Percentiles rank a stretch among this genome's conserved stretches.
Conservation (phyloP, 2,329 filamentous ascomycete species). For the Corinectria fuckeliana region DNA sequence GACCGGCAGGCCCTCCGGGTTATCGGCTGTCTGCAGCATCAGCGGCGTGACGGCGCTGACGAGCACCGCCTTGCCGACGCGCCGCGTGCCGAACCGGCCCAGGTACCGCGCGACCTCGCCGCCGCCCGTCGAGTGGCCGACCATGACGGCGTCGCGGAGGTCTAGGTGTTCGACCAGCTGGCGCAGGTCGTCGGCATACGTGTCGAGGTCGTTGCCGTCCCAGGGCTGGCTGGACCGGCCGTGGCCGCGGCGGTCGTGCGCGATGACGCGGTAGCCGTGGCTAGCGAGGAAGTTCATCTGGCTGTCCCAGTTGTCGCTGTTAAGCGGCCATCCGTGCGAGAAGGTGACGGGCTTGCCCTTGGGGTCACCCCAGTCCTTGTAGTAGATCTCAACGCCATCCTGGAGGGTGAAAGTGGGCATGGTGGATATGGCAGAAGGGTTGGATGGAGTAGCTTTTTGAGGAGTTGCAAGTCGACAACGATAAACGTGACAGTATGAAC, state of each 20-base stretch:
- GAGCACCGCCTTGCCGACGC: constrained; percentile 48
- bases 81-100: constrained; percentile 44
- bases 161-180: constrained; percentile 39
- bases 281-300: constrained; percentile 39
- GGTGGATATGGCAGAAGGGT: neutral
- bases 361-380: constrained; percentile 51
- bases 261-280: constrained; percentile 42
- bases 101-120: constrained; percentile 46
- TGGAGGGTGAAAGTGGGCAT: constrained; percentile 46
- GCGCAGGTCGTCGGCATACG: constrained; percentile 40
- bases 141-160: constrained; percentile 49
- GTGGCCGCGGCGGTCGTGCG: constrained; percentile 44
- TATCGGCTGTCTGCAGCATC: constrained; percentile 43
- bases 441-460: neutral
- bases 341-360: constrained; percentile 41
- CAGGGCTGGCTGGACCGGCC: constrained; percentile 40
- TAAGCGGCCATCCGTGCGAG: constrained; percentile 48
- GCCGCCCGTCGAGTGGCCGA: constrained; percentile 52
- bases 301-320: constrained; percentile 40
- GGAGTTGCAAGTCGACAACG: neutral
- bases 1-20: constrained; percentile 44
- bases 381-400: constrained; percentile 46
- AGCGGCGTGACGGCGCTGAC: constrained; percentile 45
- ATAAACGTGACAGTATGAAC: neutral
- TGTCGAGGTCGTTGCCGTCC: constrained; percentile 37